Percentiles rank a stretch among this genome's conserved stretches.
phyloP scores from a whole-genome alignment of 2,329 filamentous ascomycete genomes.

The Setomelanomma holmii region DNA sequence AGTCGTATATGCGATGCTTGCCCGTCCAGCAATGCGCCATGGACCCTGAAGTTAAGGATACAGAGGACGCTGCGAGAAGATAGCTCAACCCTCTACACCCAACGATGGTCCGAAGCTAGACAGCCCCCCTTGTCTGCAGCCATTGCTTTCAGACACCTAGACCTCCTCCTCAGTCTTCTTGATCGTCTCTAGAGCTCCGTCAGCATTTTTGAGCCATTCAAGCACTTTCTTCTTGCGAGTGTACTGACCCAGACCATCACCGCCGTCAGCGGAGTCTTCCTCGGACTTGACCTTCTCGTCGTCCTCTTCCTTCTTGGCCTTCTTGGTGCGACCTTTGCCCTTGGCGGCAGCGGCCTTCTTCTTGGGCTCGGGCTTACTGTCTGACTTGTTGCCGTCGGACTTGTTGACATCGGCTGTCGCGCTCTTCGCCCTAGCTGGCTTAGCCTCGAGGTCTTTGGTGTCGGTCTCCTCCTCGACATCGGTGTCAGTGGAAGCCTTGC shows the following conservation, averaged over 20 bases:
- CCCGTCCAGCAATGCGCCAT: neutral
- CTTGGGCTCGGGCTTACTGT: conserved; percentile 5
- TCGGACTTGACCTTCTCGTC: conserved; percentile 11
- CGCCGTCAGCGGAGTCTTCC: conserved; percentile 21
- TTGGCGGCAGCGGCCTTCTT: conserved; percentile 22
- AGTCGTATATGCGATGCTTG: neutral
- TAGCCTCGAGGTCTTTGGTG: neutral
- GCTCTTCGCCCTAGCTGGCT: neutral
- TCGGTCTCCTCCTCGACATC: conserved; percentile 11
- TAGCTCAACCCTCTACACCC: neutral
- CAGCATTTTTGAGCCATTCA: conserved; percentile 18
- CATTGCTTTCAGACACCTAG: neutral
- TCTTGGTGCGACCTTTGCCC: conserved; percentile 21
- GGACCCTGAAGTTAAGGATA: too few relatives aligned
- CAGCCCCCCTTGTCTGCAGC: neutral
- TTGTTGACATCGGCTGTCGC: conserved; percentile 1
- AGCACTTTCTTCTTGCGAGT: conserved; percentile 7
- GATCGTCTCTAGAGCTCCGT: conserved; percentile 9
- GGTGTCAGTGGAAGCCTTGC: conserved; percentile 21
- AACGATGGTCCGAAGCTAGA: neutral
- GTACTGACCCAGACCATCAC: conserved; percentile 27
- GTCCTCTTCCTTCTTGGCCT: conserved; percentile 26
- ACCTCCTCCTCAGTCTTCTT: conserved; percentile 3
- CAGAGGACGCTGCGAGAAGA: too few relatives aligned
- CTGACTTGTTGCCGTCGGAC: conserved; percentile 6